Base-by-base conservation (phyloP, 768 basidiomycete species). In the Calocybe indica region DNA sequence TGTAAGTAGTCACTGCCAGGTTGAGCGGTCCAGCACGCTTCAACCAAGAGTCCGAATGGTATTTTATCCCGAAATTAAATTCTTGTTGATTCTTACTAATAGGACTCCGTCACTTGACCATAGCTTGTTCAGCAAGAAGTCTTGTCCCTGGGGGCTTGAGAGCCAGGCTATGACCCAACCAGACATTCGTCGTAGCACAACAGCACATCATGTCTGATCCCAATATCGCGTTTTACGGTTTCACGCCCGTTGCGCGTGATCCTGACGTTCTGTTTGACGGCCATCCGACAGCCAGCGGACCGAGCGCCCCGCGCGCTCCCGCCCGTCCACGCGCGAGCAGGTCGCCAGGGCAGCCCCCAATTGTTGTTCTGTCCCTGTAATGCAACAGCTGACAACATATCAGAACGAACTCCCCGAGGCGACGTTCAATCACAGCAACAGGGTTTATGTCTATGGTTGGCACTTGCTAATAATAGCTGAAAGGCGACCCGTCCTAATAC, bases 381-480 rank as follows among this genome's bases (percentile, higher is more conserved):
- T 22, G 46, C 30, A 22, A 6, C 37, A 30, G 43, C 37, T 28
- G 34, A 37, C 42, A 5, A 41, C 34, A 32, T 33, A 32, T 22
- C 47, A 74, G 70, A 69, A 64, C 52, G 70, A 72, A 55, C 65
- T 79, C 8, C 64, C 72, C 45, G 57, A 62, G 39, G 67, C 66
- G 51, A 74, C 75, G 1, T 76, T 67, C 59, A 74, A 76, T 49
- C 76, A 79, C 52, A 69, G 67, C 49, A 65, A 74, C 52, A 68
- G 76, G 44, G 72, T 78, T 9, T 78, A 72, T 55, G 61, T 77
- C 29, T 78, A 76, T 55, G 76, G 76, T 73, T 28, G 39, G 64
- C 54, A 1, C 28, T 8, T 29, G 13, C 6, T 37, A 14, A 37
- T 15, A n/a, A 15, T 9, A 30, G 37, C 13, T 12, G 12, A 3